Evolutionary conservation across 176 grass and related monocot genomes (phyloP), one percentile per base, ranked within the genome.

Genomic region (Cymbopogon citratus): DNA sequence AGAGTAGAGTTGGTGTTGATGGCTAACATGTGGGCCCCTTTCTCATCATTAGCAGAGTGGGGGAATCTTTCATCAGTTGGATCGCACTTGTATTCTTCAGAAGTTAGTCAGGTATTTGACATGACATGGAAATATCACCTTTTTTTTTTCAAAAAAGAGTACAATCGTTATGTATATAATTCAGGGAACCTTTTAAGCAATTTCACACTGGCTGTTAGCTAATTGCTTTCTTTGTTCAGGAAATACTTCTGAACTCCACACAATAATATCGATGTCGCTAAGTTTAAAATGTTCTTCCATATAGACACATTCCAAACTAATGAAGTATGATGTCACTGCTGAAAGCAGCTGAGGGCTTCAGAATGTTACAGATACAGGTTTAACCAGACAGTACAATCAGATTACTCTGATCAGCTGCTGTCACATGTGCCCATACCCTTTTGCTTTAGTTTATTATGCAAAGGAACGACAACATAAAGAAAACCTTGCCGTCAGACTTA

Each of bases 51-150:
- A 73, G 83, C 46, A 79, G 66, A 34, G 66, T 62, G 24, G 52
- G 74, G 33, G 81, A 86, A 86, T 79, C 83, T 90, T 83, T 67
- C 79, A 69, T 90, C 73, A 74, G 88, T 86, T 86, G 79, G 83
- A 86, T 79, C 79, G 19, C 74, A 83, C 83, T 74, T 67, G 16
- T 49, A 81, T 34, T 63, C 81, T 76, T 52, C 31, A 69, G 68
- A 80, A 83, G 74, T 52, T 54, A 68, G 66, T 82, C 83, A 74
- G 67, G 67, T 63, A 82, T 51, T 82, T 83, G 44, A 74, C 79
- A 74, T 74, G 84, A 78, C 76, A 86, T 57, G 74, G 78, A 85
- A 77, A 81, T 82, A 77, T 44, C 41, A 80, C 71, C 26, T 28
- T 77, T 5, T 54, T 60, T 41, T 14, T 59, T 12, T 35, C 78